A percentile compares a stretch with the other conserved stretches of the same genome.
These are phyloP conservation scores for Ziziphus jujuba DNA, from an alignment of 306 rosid species.

Conservation along the genomic window DNA sequence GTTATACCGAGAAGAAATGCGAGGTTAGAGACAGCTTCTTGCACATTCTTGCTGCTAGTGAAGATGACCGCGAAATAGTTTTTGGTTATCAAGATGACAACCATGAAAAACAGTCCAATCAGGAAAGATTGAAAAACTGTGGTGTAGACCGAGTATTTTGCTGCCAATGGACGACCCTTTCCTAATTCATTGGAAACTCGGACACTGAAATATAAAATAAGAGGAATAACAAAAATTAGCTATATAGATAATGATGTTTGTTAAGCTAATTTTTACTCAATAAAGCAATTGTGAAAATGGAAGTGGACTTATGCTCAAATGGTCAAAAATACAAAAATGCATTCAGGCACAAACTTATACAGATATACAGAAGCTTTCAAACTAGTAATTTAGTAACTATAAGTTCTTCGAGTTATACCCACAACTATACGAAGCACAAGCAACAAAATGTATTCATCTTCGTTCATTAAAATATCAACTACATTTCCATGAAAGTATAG, in stretches of 20 bases:
- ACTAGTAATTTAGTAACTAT: neutral
- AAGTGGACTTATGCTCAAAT: no score
- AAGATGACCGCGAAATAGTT: constrained; percentile 54
- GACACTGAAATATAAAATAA: constrained; percentile 29
- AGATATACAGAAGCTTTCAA: no score
- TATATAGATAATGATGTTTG: neutral
- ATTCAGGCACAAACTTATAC: neutral
- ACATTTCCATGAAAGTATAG: no score
- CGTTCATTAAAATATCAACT: neutral
- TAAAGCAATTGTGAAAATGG: neutral
- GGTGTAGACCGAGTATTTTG: constrained; percentile 71
- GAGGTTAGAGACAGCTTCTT: constrained; percentile 49
- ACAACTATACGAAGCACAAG: neutral
- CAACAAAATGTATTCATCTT: neutral
- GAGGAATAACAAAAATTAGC: constrained; percentile 5
- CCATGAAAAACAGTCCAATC: constrained; percentile 59
- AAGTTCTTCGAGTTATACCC: neutral
- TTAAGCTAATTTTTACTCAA: neutral
- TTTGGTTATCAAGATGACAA: constrained; percentile 46
- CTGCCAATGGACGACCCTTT: constrained; percentile 67
- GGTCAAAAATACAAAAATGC: no score
- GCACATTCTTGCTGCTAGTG: constrained; percentile 54
- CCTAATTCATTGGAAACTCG: constrained; percentile 81
- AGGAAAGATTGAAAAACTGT: constrained; percentile 67
- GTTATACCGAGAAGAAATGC: constrained; percentile 72